A percentile compares a stretch with the other conserved stretches of the same genome.
Conservation (phyloP, 2,329 filamentous ascomycete species). For the Fusarium proliferatum region DNA sequence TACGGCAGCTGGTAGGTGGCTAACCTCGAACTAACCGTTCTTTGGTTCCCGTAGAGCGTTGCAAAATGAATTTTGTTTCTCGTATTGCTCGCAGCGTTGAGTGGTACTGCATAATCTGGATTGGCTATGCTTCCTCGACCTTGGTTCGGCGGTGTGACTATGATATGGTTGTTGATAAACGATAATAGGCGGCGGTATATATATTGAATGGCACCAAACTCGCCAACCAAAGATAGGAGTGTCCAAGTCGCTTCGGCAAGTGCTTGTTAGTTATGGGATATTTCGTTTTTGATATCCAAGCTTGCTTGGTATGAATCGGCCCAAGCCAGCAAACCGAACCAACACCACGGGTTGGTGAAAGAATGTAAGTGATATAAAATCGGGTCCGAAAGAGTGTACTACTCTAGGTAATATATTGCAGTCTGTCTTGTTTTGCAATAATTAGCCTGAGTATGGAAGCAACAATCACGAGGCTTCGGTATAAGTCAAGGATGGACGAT, state of each 20-base stretch:
- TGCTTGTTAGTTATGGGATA: neutral
- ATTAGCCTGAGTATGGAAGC: conserved; percentile 18
- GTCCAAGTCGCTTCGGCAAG: neutral
- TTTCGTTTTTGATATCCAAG: neutral
- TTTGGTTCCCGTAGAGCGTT: conserved; percentile 2
- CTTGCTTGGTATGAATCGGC: conserved; percentile 19
- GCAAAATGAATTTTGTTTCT: neutral
- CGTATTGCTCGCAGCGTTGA: conserved; percentile 2
- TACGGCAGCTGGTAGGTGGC: conserved; percentile 22
- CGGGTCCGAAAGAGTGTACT: conserved; percentile 36
- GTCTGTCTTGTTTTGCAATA: conserved; percentile 30
- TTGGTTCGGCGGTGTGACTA: neutral
- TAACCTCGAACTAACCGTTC: conserved; percentile 29
- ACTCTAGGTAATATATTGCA: conserved; percentile 18
- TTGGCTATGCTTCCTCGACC: conserved; percentile 19
- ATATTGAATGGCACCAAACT: neutral
- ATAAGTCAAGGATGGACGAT: conserved; percentile 22
- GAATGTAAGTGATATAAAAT: conserved; percentile 29
- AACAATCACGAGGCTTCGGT: conserved; percentile 16
- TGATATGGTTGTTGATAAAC: conserved; percentile 11
- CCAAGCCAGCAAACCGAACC: conserved; percentile 9
- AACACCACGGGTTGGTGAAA: conserved; percentile 15
- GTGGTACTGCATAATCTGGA: conserved; percentile 24
- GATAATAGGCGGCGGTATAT: neutral
- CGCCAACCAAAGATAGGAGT: neutral